phyloP scores from a whole-genome alignment of 768 basidiomycete genomes.

The Serendipita indica region DNA sequence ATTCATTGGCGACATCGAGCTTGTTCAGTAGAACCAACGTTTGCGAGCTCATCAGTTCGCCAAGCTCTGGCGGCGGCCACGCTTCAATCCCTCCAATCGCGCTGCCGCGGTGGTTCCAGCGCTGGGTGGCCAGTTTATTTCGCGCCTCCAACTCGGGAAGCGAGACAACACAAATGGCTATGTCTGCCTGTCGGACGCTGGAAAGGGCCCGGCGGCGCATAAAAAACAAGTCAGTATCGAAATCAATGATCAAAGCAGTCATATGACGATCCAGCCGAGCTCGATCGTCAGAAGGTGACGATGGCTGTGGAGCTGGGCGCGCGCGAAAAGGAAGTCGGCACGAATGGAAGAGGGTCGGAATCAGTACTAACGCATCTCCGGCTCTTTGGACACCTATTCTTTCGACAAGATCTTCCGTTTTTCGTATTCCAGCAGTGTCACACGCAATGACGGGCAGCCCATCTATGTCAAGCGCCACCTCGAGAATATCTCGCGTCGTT shows the following conservation, averaged over 20 bases:
- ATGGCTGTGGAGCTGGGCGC: background rate
- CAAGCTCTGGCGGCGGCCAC: constrained; percentile 22
- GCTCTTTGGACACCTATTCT: constrained; percentile 70
- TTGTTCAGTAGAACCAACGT: constrained; percentile 75
- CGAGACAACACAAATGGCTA: constrained; percentile 70
- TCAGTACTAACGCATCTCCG: constrained; percentile 40
- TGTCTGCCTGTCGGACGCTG: constrained; percentile 53
- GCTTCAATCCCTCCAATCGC: no score
- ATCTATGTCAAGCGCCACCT: constrained; percentile 74
- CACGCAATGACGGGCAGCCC: constrained; percentile 67
- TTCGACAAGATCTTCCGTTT: constrained; percentile 58
- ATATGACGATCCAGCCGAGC: no score
- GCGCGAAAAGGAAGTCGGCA: background rate
- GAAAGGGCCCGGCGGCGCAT: background rate
- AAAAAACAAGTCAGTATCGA: background rate
- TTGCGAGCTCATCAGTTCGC: constrained; percentile 33
- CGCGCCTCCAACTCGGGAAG: constrained; percentile 31
- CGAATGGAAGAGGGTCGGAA: background rate
- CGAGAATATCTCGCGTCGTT: constrained; percentile 78
- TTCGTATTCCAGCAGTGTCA: constrained; percentile 76
- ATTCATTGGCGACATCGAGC: constrained; percentile 35
- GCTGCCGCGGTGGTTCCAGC: constrained; percentile 28
- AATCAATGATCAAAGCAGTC: no score
- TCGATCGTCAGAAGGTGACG: no score
- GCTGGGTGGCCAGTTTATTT: background rate